Evolutionary conservation across 108 stramenopile genomes (phyloP).

Genomic region (Tribonema minus): DNA sequence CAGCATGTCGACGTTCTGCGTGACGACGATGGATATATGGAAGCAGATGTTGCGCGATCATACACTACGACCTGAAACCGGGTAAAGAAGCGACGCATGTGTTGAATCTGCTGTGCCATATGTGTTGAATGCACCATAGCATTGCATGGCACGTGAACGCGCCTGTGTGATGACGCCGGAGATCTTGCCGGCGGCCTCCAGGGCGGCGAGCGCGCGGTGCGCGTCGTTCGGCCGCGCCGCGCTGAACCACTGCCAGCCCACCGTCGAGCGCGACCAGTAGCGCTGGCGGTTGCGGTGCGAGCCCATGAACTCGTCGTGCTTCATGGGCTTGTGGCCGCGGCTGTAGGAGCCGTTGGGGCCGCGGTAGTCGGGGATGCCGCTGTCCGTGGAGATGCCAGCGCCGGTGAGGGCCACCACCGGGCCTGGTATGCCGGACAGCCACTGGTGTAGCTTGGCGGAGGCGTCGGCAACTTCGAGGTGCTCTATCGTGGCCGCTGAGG

Average conservation of each 20-base stretch:
- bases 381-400: constrained; percentile 89
- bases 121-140: too few relatives aligned
- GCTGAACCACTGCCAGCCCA: constrained; percentile 75
- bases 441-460: too few relatives aligned
- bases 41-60: too few relatives aligned
- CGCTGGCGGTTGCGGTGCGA: constrained; percentile 64
- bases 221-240: constrained; percentile 73
- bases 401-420: too few relatives aligned
- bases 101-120: too few relatives aligned
- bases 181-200: constrained; percentile 70
- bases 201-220: constrained; percentile 72
- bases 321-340: constrained; percentile 87
- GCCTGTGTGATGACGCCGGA: constrained; percentile 60
- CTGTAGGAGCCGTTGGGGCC: constrained; percentile 87
- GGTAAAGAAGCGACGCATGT: too few relatives aligned
- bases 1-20: constrained; percentile 91
- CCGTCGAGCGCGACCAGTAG: constrained; percentile 91
- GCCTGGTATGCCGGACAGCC: too few relatives aligned
- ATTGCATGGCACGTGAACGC: too few relatives aligned
- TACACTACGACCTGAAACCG: too few relatives aligned
- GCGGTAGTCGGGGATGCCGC: constrained; percentile 95
- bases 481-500: too few relatives aligned
- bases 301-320: constrained; percentile 85
- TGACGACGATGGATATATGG: constrained; percentile 62
- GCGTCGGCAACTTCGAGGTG: too few relatives aligned